Conservation (phyloP, 2,329 filamentous ascomycete genomes). For the Aspergillus pseudoterreus region DNA sequence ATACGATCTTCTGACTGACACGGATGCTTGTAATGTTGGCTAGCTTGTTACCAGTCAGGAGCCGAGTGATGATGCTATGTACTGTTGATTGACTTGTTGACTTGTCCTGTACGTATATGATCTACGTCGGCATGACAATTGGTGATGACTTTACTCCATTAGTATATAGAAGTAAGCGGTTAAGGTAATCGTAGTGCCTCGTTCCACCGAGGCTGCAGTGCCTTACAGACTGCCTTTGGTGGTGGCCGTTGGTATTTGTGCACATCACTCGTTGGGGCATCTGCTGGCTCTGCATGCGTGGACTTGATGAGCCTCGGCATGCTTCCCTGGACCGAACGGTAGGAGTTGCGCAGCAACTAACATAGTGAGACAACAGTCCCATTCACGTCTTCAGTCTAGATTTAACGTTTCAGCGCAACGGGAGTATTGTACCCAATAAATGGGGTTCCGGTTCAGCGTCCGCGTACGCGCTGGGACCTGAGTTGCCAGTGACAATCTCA, state of each 20-base stretch:
- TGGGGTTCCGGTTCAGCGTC: not conserved
- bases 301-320: no score
- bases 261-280: no score
- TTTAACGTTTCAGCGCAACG: not conserved
- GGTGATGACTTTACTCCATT: slow-evolving; percentile 11
- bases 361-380: no score
- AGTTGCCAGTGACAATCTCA: slow-evolving; percentile 9
- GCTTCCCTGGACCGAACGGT: no score
- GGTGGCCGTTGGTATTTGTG: no score
- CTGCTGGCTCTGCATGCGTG: no score
- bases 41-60: slow-evolving; percentile 3
- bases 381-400: not conserved
- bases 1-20: slow-evolving; percentile 12
- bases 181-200: not conserved
- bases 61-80: slow-evolving; percentile 3
- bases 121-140: slow-evolving; percentile 22
- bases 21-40: not conserved
- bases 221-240: no score
- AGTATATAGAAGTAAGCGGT: not conserved
- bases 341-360: no score
- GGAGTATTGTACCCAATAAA: not conserved
- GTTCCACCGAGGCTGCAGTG: no score
- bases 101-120: slow-evolving; percentile 19
- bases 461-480: not conserved
- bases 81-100: slow-evolving; percentile 10